A percentile compares a stretch with the other conserved stretches of the same genome.
Conservation (phyloP, 371 early-diverging fungal species). For the Lichtheimia hyalospora region DNA sequence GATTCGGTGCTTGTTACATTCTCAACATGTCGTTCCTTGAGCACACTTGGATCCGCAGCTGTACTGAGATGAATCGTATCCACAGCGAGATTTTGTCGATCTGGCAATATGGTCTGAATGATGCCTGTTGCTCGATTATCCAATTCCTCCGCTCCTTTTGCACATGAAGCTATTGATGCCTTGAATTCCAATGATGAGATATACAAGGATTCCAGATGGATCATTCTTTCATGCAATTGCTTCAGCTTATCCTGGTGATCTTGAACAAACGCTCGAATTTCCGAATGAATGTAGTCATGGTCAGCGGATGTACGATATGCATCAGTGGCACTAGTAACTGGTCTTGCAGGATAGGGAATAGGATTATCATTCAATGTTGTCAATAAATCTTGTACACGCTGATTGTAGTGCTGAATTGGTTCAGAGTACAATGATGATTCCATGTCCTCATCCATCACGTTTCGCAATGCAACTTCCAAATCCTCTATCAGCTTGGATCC, state of each 20-base stretch:
- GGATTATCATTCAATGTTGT: neutral
- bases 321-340: neutral
- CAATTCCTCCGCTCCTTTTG: neutral
- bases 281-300: neutral
- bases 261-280: neutral
- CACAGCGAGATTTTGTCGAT: slow-evolving; percentile 1
- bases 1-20: neutral
- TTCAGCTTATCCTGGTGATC: neutral
- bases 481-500: neutral
- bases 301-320: neutral
- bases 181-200: neutral
- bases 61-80: slow-evolving; percentile 1
- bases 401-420: slow-evolving; percentile 12
- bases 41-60: neutral
- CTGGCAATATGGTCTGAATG: neutral
- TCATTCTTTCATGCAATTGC: neutral
- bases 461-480: slow-evolving; percentile 16
- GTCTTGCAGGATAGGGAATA: slow-evolving; percentile 31
- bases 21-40: neutral
- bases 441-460: slow-evolving; percentile 3
- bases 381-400: slow-evolving; percentile 19
- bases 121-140: neutral
- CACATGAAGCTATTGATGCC: neutral
- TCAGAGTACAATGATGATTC: neutral
- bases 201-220: neutral